phyloP scores from a whole-genome alignment of 2,329 filamentous ascomycete species.

The Clonostachys chloroleuca region DNA sequence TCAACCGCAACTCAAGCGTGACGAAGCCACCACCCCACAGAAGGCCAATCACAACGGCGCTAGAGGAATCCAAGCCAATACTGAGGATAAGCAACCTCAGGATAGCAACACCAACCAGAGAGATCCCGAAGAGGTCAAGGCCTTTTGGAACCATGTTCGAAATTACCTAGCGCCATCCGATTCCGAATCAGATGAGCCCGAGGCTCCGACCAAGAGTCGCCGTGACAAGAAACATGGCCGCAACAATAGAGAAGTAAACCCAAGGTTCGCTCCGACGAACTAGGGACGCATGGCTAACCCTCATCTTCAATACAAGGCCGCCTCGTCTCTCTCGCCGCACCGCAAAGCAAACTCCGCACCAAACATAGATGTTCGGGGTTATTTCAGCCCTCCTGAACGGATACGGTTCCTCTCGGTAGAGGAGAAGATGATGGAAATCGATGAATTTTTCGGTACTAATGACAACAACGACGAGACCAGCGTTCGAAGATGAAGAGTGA shows the following conservation, averaged over 20 bases:
- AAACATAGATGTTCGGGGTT: neutral
- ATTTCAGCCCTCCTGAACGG: neutral
- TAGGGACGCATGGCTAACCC: too few species aligned
- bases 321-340: neutral
- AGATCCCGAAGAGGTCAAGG: constrained; percentile 14
- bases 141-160: constrained; percentile 23
- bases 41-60: neutral
- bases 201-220: neutral
- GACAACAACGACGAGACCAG: too few species aligned
- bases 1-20: neutral
- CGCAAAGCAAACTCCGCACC: neutral
- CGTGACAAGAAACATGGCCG: neutral
- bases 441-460: neutral
- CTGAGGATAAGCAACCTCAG: neutral
- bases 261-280: too few species aligned
- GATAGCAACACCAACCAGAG: constrained; percentile 1
- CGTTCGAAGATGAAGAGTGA: too few species aligned
- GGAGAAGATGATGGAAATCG: constrained; percentile 1
- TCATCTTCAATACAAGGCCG: neutral
- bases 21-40: neutral
- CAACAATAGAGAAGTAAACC: neutral
- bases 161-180: constrained; percentile 19
- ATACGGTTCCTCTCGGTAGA: neutral
- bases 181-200: constrained; percentile 14
- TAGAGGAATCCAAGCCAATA: too few species aligned